Base-by-base conservation (phyloP, 768 basidiomycete species). In the Multifurca ochricompacta region DNA sequence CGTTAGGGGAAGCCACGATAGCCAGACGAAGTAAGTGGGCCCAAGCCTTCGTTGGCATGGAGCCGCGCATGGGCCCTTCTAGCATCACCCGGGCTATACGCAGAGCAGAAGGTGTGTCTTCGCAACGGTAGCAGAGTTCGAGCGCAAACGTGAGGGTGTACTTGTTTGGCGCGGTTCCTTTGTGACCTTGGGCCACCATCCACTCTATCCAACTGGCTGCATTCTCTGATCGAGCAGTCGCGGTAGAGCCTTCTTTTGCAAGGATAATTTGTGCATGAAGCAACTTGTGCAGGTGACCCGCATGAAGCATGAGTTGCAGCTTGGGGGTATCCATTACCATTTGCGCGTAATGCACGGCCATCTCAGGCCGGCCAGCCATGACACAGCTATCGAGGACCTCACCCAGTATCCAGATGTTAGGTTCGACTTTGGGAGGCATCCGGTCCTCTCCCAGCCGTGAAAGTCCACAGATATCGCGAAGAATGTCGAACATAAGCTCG, bases 391-490 rank as follows among this genome's bases (percentile, higher is more conserved):
- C 69, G 52, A 91, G 75, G 21, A 79, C 71, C 21, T 76, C 74
- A 11, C 73, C 72, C 18, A 91, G 69, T 2, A 79, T 69, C 61
- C 74, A 76, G 11, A 70, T 39, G 37, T 69, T 71, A 21, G 87
- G 72, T 21, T 70, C 67, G 10, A 76, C 72, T n/a, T 51, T 64
- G 14, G 69, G 58, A 18, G 71, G 65, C 1, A 67, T 64, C 3
- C 70, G 64, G 2, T 65, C 53, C 39, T 80, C 75, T 16, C 73
- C 73, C 0, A 76, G 76, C 49, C 70, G 65, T 4, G 72, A 66
- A 23, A 91, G 76, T 37, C 87, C 85, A 43, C 81, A 78, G 63
- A 81, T 81, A 18, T 86, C 77, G 32, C 70, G 71, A 16, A 80
- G 65, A 59, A 91, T 77, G 53, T 79, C 73, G 60, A 88, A 78